These are phyloP conservation scores for Haplosporangium gracile DNA, from an alignment of 192 early-diverging fungal species.

Conservation along the genomic window DNA sequence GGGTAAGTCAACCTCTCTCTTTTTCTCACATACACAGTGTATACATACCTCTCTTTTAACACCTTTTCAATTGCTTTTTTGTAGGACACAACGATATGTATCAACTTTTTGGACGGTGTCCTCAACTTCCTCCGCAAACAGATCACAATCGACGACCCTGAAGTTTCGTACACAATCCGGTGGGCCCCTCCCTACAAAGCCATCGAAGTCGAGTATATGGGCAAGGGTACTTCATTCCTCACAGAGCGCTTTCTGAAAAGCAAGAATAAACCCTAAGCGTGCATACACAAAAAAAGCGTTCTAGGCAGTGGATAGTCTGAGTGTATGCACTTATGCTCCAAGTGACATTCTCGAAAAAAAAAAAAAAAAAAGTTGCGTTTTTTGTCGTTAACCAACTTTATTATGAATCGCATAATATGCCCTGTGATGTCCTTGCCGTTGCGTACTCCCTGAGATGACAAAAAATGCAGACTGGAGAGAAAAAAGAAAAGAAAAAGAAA, in stretches of 20 bases:
- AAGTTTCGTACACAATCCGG: conserved; percentile 57
- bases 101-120: conserved; percentile 83
- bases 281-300: too few relatives aligned
- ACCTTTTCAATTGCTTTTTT: background rate
- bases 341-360: background rate
- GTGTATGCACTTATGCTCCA: too few relatives aligned
- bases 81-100: conserved; percentile 82
- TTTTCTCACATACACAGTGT: background rate
- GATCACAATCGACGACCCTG: conserved; percentile 60
- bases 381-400: conserved; percentile 2
- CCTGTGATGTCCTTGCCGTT: background rate
- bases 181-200: conserved; percentile 60
- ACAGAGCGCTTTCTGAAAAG: conserved; percentile 60
- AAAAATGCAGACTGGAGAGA: background rate
- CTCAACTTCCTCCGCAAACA: conserved; percentile 62
- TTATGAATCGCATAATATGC: background rate
- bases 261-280: background rate
- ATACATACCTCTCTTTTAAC: background rate
- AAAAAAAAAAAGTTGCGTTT: background rate
- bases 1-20: conserved; percentile 62
- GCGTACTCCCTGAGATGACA: background rate
- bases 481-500: conserved; percentile 2
- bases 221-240: conserved; percentile 47
- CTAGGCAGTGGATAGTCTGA: too few relatives aligned
- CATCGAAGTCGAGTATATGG: conserved; percentile 49